Evolutionary conservation across 257 asterid species (phyloP).

Genomic region (Solanum sejunctum): DNA sequence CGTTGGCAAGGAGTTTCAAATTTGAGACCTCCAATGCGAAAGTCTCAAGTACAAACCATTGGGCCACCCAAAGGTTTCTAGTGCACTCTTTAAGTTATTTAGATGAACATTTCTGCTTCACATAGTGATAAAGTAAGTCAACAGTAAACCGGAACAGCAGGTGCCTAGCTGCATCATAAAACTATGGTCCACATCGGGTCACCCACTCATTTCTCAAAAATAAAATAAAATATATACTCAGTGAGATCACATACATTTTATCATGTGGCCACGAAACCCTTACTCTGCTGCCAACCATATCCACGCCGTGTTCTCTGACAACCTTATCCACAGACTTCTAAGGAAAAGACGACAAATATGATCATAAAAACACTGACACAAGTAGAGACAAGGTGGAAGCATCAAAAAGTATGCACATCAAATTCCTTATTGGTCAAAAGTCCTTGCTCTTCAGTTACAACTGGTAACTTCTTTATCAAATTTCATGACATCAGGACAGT

Average conservation of each 20-base stretch:
- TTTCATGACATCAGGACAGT: background rate
- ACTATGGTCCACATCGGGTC: too few species aligned
- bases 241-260: conserved; percentile 9
- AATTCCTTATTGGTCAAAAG: background rate
- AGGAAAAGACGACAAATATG: background rate
- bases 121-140: background rate
- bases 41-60: too few species aligned
- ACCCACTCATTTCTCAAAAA: too few species aligned
- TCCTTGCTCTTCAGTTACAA: background rate
- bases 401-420: background rate
- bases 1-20: too few species aligned
- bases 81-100: background rate
- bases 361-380: background rate
- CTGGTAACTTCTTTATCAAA: background rate
- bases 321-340: conserved; percentile 5
- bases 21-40: too few species aligned
- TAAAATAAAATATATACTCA: background rate
- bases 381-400: background rate
- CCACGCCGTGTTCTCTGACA: background rate
- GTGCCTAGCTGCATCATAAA: background rate
- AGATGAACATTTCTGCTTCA: background rate
- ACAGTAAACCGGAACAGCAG: background rate
- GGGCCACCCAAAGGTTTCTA: too few species aligned
- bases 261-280: conserved; percentile 30
- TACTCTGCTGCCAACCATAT: conserved; percentile 14